These are phyloP conservation scores for Lunularia cruciata DNA, from an alignment of 225 moss, liverwort and hornwort species.

Conservation along the genomic window DNA sequence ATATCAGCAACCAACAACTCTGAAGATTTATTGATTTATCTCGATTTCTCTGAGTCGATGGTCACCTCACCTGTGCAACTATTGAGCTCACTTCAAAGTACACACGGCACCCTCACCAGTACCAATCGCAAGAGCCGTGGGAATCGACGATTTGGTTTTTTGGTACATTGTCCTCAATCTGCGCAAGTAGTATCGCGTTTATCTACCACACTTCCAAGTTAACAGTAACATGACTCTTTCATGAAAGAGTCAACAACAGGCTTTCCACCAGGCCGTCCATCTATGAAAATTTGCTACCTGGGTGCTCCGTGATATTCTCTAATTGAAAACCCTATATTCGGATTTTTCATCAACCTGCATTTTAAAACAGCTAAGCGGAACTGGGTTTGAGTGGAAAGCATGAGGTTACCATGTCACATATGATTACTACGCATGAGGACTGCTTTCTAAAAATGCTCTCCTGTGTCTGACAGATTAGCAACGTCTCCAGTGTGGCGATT, in stretches of 20 bases:
- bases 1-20: conserved; percentile 64
- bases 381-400: too few relatives aligned
- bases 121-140: conserved; percentile 49
- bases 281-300: too few relatives aligned
- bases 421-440: too few relatives aligned
- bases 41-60: conserved; percentile 76
- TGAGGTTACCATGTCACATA: too few relatives aligned
- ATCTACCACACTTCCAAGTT: too few relatives aligned
- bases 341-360: too few relatives aligned
- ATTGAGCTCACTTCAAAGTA: conserved; percentile 41
- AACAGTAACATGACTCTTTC: conserved; percentile 1
- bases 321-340: too few relatives aligned
- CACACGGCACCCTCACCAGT: conserved; percentile 49
- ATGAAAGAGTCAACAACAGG: conserved; percentile 9
- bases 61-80: conserved; percentile 39
- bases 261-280: too few relatives aligned
- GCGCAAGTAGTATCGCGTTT: too few relatives aligned
- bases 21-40: conserved; percentile 50
- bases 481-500: conserved; percentile 49
- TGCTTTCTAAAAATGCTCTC: not conserved
- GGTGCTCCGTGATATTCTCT: too few relatives aligned
- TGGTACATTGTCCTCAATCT: conserved; percentile 33
- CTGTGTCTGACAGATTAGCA: conserved; percentile 41
- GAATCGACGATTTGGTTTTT: conserved; percentile 65
- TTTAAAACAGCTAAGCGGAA: too few relatives aligned